Evolutionary conservation across 805 yeast species (phyloP), one percentile per base, ranked within the genome.

Genomic region (Candida alai): DNA sequence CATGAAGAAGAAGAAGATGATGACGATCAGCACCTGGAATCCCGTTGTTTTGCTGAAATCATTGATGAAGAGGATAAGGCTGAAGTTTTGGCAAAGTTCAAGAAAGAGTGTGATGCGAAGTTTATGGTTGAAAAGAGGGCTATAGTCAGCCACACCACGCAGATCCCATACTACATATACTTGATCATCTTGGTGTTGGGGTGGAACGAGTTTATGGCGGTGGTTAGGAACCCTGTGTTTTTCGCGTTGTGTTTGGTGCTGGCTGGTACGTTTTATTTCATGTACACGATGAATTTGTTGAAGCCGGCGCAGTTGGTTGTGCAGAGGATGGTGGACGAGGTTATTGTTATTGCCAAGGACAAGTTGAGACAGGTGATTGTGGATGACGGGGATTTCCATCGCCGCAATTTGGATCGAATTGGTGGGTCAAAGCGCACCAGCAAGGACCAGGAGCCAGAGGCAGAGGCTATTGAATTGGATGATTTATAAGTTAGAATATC

Each of bases 141-240:
- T 3, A 78, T 85, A 34, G 73, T 88, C 30, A 82, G 80, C 42
- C 80, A 82, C 30, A 74, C 78, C 9, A 77, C 95, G 1, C 79
- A 81, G 39, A 82, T 93, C 37, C 98, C 98, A 4, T 66, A 78
- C 44, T 93, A 82, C 66, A 76, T 93, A 37, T 88, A 86, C 60
- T 61, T 77, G 8, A 51, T 90, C 10, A 62, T 93, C 16, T 56
- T 83, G 2, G 78, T 84, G 3, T 65, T 93, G 15, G 98, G 98
- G 7, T 93, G 96, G 96, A 89, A 89, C 57, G 97, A 93, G 66
- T 81, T 93, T 45, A 74, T 88, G 83, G 82, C 93, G 7, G 76
- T 93, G 12, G 52, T 93, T 28, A 74, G 94, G 43, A 89, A 85
- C 53, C 97, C 98, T 34, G 49, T 90, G n/a, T 73, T 84, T 46